Conservation (phyloP, 192 early-diverging fungal species). For the Coemansia asiatica region DNA sequence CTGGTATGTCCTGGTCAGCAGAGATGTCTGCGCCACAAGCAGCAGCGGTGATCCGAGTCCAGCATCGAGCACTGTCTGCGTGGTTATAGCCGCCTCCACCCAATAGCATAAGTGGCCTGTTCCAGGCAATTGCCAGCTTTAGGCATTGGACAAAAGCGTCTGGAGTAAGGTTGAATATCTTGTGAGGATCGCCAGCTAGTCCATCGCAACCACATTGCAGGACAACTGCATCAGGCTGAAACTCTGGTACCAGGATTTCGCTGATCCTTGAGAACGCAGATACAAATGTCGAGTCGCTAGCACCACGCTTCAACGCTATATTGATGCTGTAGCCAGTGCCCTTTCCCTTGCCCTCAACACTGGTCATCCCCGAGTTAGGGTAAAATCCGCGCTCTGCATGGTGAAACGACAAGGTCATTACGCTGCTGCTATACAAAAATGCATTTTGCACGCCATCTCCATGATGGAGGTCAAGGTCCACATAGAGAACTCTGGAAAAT, state of each 20-base stretch:
- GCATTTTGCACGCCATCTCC: constrained; percentile 98
- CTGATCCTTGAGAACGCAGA: constrained; percentile 76
- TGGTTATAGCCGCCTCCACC: constrained; percentile 87
- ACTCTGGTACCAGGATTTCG: constrained; percentile 66
- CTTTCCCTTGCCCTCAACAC: constrained; percentile 73
- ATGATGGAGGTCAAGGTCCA: constrained; percentile 98
- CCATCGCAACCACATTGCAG: constrained; percentile 83
- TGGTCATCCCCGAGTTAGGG: constrained; percentile 81
- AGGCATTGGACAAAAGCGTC: constrained; percentile 32
- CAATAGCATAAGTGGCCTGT: constrained; percentile 28
- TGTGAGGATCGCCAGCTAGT: constrained; percentile 49
- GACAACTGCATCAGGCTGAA: constrained; percentile 81
- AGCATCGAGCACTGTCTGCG: constrained; percentile 87
- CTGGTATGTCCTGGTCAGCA: constrained; percentile 57
- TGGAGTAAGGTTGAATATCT: constrained; percentile 41
- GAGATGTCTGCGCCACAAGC: constrained; percentile 42
- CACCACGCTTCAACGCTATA: constrained; percentile 83
- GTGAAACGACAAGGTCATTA: constrained; percentile 97
- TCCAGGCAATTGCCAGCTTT: constrained; percentile 11
- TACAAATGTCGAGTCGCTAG: constrained; percentile 82
- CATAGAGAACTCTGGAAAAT: constrained; percentile 85
- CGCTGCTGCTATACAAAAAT: constrained; percentile 85
- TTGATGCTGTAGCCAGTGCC: constrained; percentile 89
- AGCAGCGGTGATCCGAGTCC: constrained; percentile 91
- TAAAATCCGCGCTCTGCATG: constrained; percentile 93